Base-by-base conservation (phyloP, 495 filamentous ascomycete species). In the Poronia punctata region DNA sequence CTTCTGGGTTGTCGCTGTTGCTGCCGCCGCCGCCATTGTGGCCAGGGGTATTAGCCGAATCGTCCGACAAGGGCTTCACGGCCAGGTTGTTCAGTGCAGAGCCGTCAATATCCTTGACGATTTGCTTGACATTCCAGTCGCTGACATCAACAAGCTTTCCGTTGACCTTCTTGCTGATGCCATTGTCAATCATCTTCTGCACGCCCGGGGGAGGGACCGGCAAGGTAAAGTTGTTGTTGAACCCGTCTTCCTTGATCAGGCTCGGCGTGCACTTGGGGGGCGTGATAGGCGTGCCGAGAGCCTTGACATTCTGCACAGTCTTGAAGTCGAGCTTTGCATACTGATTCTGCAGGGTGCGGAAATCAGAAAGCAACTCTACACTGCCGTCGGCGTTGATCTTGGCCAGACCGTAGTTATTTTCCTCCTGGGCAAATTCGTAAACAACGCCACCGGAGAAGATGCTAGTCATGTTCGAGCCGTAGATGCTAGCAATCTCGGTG, bases 391-490 rank as follows among this genome's bases (percentile, higher is more conserved):
- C 54, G 53, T 82, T 79, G 46, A 88, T 58, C 40, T 72, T 52
- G 50, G 93, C 84, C 5, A 96, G 74, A 41, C 88, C 88, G 55
- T 77, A 96, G 53, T 89, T 66, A 38, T 72, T 73, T 3, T 46
- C 42, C 54, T 93, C 86, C 62, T 93, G 68, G 12, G 79, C 80
- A 64, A 77, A 94, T 63, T 94, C 83, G 67, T 94, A 95, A 29
- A 96, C 82, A 23, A 97, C 64, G 47, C 92, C 90, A 44, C 90
- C 90, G 17, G 83, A 85, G 64, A 96, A 80, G 24, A 79, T 68
- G 41, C 66, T 64, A 17, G 76, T 82, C 87, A 97, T 95, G 36
- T 92, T 60, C 18, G 69, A 47, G 41, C 87, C 76, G 62, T 97
- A 95, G 51, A 97, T 71, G 29, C 82, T 74, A 38, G 65, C 64